phyloP scores from a whole-genome alignment of 257 asterid species.

The Henckelia pumila region DNA sequence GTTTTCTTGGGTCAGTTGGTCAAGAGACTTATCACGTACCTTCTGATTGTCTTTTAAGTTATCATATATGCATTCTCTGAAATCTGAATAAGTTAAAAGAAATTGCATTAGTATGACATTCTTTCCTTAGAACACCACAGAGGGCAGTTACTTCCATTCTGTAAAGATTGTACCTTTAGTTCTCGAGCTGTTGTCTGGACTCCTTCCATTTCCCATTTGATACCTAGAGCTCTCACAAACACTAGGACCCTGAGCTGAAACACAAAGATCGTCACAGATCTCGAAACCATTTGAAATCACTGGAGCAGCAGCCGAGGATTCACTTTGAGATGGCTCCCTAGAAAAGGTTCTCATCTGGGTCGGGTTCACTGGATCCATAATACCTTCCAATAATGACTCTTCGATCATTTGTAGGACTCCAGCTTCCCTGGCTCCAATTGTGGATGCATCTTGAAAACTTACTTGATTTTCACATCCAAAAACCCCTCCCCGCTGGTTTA shows the following conservation, averaged over 20 bases:
- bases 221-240: conserved; percentile 58
- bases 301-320: conserved; percentile 70
- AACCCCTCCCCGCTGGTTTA: conserved; percentile 38
- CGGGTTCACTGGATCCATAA: conserved; percentile 43
- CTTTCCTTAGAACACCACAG: neutral
- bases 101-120: conserved; percentile 11
- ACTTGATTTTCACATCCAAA: conserved; percentile 41
- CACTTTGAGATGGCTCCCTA: conserved; percentile 77
- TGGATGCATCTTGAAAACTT: conserved; percentile 35
- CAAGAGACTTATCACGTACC: conserved; percentile 32
- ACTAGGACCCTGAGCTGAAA: conserved; percentile 57
- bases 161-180: conserved; percentile 32
- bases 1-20: neutral
- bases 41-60: conserved; percentile 50
- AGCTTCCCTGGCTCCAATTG: conserved; percentile 42
- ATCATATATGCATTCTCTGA: conserved; percentile 43
- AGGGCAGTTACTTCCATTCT: neutral
- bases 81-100: conserved; percentile 35
- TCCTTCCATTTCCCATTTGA: conserved; percentile 42
- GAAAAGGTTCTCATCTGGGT: conserved; percentile 45
- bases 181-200: conserved; percentile 46
- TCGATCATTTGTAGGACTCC: conserved; percentile 43
- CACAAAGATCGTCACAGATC: conserved; percentile 55
- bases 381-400: conserved; percentile 54
- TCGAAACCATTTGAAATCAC: conserved; percentile 55